phyloP scores from a whole-genome alignment of 495 filamentous ascomycete species.

The Penicillium verhagenii region DNA sequence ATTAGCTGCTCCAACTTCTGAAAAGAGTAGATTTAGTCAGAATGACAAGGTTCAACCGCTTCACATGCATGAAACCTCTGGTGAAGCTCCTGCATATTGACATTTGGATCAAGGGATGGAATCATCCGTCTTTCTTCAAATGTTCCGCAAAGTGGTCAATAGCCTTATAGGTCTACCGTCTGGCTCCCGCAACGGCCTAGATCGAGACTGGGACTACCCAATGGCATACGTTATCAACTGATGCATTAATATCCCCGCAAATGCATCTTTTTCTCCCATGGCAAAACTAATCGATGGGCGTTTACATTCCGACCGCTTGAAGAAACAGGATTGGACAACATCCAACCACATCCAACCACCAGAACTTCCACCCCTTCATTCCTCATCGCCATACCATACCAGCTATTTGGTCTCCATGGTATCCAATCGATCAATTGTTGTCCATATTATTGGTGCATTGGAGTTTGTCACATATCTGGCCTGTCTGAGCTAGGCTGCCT shows the following conservation, averaged over 20 bases:
- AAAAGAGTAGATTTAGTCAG: too few species aligned
- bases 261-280: background rate
- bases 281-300: background rate
- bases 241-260: background rate
- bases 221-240: too few species aligned
- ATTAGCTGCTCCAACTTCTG: too few species aligned
- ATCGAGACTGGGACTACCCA: too few species aligned
- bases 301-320: background rate
- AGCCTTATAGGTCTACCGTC: too few species aligned
- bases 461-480: background rate
- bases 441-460: background rate
- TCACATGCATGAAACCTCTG: too few species aligned
- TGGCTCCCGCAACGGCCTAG: background rate
- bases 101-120: too few species aligned
- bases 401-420: background rate
- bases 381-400: slow-evolving; percentile 5
- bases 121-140: too few species aligned
- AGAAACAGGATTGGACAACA: background rate
- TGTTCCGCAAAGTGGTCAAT: too few species aligned
- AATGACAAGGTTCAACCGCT: too few species aligned
- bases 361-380: background rate
- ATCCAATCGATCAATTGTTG: background rate
- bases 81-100: too few species aligned
- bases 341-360: background rate
- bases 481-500: background rate